phyloP scores from a whole-genome alignment of 805 yeast genomes.

The Myxozyma kluyveri region DNA sequence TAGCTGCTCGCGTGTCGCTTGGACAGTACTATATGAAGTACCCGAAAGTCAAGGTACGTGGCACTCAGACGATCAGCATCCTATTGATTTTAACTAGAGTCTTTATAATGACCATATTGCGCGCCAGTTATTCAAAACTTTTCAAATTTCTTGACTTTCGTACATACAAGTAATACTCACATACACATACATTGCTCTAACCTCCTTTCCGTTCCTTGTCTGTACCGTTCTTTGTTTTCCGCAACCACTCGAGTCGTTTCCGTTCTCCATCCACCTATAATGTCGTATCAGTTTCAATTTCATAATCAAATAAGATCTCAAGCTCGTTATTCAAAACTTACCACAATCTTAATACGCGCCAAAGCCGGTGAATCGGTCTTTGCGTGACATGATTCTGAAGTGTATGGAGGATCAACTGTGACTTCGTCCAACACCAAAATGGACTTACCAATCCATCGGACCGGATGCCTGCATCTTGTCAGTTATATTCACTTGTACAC shows the following conservation, averaged over 20 bases:
- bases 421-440: slow-evolving; percentile 51
- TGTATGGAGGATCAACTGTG: slow-evolving; percentile 47
- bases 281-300: neutral
- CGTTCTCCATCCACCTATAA: slow-evolving; percentile 9
- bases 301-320: neutral
- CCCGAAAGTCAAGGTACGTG: too few species aligned
- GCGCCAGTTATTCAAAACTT: too few species aligned
- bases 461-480: slow-evolving; percentile 38
- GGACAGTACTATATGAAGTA: too few species aligned
- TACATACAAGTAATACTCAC: too few species aligned
- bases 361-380: slow-evolving; percentile 40
- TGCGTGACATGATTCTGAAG: slow-evolving; percentile 35
- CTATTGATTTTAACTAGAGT: too few species aligned
- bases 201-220: slow-evolving; percentile 12
- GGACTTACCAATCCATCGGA: slow-evolving; percentile 45
- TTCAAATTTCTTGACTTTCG: too few species aligned
- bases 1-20: too few species aligned
- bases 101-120: too few species aligned
- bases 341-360: slow-evolving; percentile 47
- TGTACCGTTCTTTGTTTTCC: neutral
- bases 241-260: slow-evolving; percentile 5
- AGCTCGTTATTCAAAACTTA: too few species aligned
- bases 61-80: too few species aligned
- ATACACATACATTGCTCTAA: too few species aligned
- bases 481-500: neutral